A percentile compares a stretch with the other conserved stretches of the same genome.
Conservation (phyloP, 202 grass and related monocot species). For the Carex arenaria region DNA sequence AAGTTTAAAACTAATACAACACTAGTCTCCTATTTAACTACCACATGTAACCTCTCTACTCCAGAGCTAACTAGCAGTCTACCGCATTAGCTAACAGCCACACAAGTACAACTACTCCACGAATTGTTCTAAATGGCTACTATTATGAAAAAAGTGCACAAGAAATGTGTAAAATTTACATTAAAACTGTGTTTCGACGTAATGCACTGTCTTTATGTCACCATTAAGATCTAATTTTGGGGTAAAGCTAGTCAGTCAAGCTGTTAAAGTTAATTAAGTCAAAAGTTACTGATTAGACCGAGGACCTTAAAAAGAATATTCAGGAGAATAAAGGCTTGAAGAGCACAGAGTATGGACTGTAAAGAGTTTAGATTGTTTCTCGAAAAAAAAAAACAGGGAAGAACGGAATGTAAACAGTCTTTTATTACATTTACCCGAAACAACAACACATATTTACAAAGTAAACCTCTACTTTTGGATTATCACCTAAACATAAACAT, state of each 20-base stretch:
- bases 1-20: background rate
- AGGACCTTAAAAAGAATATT: background rate
- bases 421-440: background rate
- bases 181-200: background rate
- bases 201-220: background rate
- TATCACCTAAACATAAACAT: background rate
- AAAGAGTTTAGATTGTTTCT: background rate
- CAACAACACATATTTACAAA: constrained; percentile 5
- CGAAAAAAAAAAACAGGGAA: background rate
- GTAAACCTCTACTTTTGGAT: background rate
- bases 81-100: background rate
- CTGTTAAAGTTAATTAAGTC: constrained; percentile 8
- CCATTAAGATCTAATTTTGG: background rate
- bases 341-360: background rate
- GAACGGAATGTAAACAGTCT: background rate
- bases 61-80: background rate
- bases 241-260: background rate
- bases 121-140: background rate
- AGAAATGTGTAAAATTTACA: background rate
- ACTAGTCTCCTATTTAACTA: background rate
- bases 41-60: background rate
- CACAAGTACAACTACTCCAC: background rate
- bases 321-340: background rate
- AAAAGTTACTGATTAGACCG: background rate
- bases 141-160: background rate